A percentile compares a stretch with the other conserved stretches of the same genome.
phyloP scores from a whole-genome alignment of 2,329 filamentous ascomycete species.

The Trichoderma lentiforme region DNA sequence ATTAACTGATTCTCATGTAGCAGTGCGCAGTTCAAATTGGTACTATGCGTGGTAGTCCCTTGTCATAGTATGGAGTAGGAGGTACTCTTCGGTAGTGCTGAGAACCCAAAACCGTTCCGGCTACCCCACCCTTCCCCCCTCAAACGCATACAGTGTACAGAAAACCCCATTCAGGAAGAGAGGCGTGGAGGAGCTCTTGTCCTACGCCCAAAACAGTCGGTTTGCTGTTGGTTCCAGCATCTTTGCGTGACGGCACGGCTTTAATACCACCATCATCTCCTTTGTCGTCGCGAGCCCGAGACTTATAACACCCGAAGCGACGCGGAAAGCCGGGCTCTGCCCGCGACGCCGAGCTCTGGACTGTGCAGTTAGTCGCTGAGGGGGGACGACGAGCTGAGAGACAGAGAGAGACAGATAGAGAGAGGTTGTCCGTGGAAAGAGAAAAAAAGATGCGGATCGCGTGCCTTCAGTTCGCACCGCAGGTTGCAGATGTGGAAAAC shows the following conservation, averaged over 20 bases:
- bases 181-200: not conserved
- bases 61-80: not conserved
- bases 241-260: not conserved
- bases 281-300: not conserved
- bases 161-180: constrained; percentile 9
- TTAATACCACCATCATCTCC: not conserved
- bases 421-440: not conserved
- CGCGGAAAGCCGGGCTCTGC: constrained; percentile 2
- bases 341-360: not conserved
- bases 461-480: constrained; percentile 69
- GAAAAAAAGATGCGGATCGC: constrained; percentile 61
- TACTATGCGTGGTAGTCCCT: not conserved
- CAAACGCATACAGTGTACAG: not conserved
- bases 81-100: not conserved
- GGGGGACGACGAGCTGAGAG: not conserved
- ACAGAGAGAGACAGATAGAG: not conserved
- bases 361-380: not conserved
- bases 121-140: constrained; percentile 10
- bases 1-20: not conserved
- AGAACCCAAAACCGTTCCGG: not conserved
- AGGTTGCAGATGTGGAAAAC: constrained; percentile 65
- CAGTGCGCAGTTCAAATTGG: not conserved
- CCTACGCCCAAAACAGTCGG: not conserved
- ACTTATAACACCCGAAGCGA: not conserved
- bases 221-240: constrained; percentile 5